A percentile compares a stretch with the other conserved stretches of the same genome.
Evolutionary conservation across 495 filamentous ascomycete species (phyloP).

Genomic region (Melanomma pulvis-pyrius): DNA sequence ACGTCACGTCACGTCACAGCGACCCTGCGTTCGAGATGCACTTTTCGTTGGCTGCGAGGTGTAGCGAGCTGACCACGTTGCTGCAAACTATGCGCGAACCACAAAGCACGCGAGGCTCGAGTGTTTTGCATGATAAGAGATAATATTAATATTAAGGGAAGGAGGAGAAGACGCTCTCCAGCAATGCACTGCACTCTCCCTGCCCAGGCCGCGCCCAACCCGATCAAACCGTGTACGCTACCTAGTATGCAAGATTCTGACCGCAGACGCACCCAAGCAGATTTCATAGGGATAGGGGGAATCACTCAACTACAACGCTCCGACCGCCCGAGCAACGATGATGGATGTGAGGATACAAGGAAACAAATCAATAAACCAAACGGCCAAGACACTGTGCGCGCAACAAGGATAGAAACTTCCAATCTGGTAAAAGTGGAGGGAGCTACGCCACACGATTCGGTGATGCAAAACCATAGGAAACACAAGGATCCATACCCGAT

Average conservation of each 20-base stretch:
- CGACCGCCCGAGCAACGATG: background rate
- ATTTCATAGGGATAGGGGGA: background rate
- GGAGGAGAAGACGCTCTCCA: background rate
- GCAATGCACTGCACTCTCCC: background rate
- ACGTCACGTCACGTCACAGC: background rate
- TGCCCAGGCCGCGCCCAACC: background rate
- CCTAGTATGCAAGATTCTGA: background rate
- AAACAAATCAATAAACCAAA: background rate
- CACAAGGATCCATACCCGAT: background rate
- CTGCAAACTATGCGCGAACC: background rate
- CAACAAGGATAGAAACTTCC: background rate
- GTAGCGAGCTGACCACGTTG: background rate
- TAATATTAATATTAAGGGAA: constrained; percentile 16
- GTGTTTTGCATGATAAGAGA: background rate
- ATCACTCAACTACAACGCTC: background rate
- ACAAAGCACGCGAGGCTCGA: background rate
- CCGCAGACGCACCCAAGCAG: background rate
- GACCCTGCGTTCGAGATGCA: background rate
- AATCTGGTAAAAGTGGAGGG: constrained; percentile 1
- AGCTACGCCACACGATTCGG: background rate
- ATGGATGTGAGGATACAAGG: background rate
- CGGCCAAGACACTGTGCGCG: background rate
- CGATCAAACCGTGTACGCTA: background rate
- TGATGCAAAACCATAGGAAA: background rate
- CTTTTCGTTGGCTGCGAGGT: too few species aligned